These are phyloP conservation scores for Hymenoscyphus repandus DNA, from an alignment of 2,329 filamentous ascomycete genomes.

Conservation along the genomic window DNA sequence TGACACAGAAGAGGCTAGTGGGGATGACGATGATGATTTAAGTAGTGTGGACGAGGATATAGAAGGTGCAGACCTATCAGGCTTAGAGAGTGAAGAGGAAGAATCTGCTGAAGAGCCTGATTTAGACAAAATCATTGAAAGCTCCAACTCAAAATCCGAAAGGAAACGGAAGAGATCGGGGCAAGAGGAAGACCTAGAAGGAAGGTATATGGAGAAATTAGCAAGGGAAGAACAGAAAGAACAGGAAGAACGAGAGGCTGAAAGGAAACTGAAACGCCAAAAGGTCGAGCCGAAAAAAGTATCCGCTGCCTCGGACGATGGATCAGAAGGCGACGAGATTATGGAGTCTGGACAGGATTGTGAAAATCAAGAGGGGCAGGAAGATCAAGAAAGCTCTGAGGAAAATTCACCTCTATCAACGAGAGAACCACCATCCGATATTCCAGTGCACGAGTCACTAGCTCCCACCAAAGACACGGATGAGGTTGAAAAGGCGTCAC, in stretches of 20 bases:
- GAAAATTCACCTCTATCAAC: conserved; percentile 32
- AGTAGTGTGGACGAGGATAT: conserved; percentile 33
- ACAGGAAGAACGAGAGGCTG: conserved; percentile 39
- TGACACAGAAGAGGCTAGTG: conserved; percentile 20
- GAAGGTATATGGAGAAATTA: conserved; percentile 63
- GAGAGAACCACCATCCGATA: conserved; percentile 38
- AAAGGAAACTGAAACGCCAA: conserved; percentile 44
- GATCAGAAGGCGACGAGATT: conserved; percentile 26
- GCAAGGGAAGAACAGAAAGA: conserved; percentile 54
- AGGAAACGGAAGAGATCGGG: conserved; percentile 58
- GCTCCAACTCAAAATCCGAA: conserved; percentile 34
- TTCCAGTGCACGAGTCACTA: conserved; percentile 49
- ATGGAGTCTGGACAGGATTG: conserved; percentile 25
- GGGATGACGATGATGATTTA: conserved; percentile 33
- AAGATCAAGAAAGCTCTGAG: conserved; percentile 27
- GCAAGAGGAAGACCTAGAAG: conserved; percentile 64
- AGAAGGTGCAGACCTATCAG: conserved; percentile 31
- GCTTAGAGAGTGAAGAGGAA: conserved; percentile 26
- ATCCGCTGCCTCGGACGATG: conserved; percentile 30
- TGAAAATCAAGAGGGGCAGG: conserved; percentile 25
- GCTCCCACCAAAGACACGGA: conserved; percentile 46
- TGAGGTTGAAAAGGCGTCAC: conserved; percentile 77
- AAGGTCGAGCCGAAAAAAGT: conserved; percentile 40
- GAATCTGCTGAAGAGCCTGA: conserved; percentile 34
- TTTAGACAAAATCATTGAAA: conserved; percentile 39